Percentiles rank a stretch among this genome's conserved stretches.
These are phyloP conservation scores for Xylaria sp. DNA, from an alignment of 2,329 filamentous ascomycete species.

Conservation along the genomic window DNA sequence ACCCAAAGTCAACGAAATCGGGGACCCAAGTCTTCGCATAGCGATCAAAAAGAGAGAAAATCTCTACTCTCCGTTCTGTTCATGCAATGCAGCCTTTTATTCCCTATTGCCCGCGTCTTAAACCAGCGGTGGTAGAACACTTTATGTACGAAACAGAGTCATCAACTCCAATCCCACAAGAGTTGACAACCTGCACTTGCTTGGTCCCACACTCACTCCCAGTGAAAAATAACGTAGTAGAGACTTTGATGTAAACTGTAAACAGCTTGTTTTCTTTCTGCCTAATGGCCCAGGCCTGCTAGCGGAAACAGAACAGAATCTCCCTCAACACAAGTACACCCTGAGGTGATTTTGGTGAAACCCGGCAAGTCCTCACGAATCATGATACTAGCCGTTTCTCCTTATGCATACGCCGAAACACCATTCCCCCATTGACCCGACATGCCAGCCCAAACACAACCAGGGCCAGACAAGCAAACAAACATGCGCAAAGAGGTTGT, in stretches of 20 bases:
- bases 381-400: constrained; percentile 14
- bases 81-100: constrained; percentile 26
- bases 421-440: constrained; percentile 18
- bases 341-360: constrained; percentile 3
- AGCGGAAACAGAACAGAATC: constrained; percentile 3
- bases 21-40: neutral
- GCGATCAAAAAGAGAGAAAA: neutral
- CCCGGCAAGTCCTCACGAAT: constrained; percentile 9
- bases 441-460: constrained; percentile 17
- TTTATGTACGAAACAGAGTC: constrained; percentile 27
- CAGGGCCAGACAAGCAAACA: constrained; percentile 2
- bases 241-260: constrained; percentile 3
- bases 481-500: constrained; percentile 12
- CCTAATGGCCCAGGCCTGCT: constrained; percentile 1
- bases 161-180: too few relatives aligned
- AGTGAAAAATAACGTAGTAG: constrained; percentile 12
- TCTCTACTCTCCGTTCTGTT: constrained; percentile 9
- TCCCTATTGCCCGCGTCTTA: constrained; percentile 18
- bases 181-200: neutral
- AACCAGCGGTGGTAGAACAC: constrained; percentile 19
- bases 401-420: constrained; percentile 18
- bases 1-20: too few relatives aligned
- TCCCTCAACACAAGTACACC: constrained; percentile 4
- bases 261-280: neutral
- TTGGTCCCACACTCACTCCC: constrained; percentile 7